phyloP scores from a whole-genome alignment of 352 stramenopile species.

The Saprolegnia parasitica region DNA sequence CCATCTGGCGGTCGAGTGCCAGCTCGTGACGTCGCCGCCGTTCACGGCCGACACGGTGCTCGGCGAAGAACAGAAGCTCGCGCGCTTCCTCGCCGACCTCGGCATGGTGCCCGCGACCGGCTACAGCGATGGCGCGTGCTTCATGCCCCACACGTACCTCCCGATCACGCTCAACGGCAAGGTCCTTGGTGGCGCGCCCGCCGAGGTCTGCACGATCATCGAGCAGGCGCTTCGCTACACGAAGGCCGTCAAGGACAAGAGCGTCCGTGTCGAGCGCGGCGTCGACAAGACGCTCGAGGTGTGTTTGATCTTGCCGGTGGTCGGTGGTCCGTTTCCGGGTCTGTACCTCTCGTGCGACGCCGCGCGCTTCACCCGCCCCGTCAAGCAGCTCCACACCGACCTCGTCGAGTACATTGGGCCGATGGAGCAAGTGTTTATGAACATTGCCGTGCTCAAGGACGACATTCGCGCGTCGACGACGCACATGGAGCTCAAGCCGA shows the following conservation, averaged over 20 bases:
- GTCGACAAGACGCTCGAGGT: slow-evolving; percentile 80
- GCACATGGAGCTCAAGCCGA: slow-evolving; percentile 98
- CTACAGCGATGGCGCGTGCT: slow-evolving; percentile 73
- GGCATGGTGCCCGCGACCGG: slow-evolving; percentile 80
- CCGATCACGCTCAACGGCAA: slow-evolving; percentile 96
- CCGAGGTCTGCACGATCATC: slow-evolving; percentile 85
- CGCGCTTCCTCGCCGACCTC: slow-evolving; percentile 65
- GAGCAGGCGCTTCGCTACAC: slow-evolving; percentile 56
- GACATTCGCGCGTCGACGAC: slow-evolving; percentile 96
- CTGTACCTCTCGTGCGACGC: slow-evolving; percentile 97
- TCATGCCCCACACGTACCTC: slow-evolving; percentile 89
- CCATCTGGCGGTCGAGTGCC: slow-evolving; percentile 94
- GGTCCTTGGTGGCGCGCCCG: slow-evolving; percentile 88
- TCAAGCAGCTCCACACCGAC: slow-evolving; percentile 88
- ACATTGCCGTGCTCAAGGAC: slow-evolving; percentile 95
- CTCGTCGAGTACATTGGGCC: slow-evolving; percentile 96
- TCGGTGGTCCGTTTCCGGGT: slow-evolving; percentile 94
- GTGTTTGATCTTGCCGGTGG: slow-evolving; percentile 66
- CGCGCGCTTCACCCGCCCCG: slow-evolving; percentile 90
- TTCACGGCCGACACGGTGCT: slow-evolving; percentile 69
- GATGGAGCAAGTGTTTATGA: slow-evolving; percentile 97
- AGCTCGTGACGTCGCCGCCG: slow-evolving; percentile 76
- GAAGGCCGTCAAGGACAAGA: slow-evolving; percentile 50
- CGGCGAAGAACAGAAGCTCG: slow-evolving; percentile 67
- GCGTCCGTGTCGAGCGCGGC: slow-evolving; percentile 54